A percentile compares a stretch with the other conserved stretches of the same genome.
These are phyloP conservation scores for Venturia nashicola DNA, from an alignment of 2,329 filamentous ascomycete genomes.

Conservation along the genomic window DNA sequence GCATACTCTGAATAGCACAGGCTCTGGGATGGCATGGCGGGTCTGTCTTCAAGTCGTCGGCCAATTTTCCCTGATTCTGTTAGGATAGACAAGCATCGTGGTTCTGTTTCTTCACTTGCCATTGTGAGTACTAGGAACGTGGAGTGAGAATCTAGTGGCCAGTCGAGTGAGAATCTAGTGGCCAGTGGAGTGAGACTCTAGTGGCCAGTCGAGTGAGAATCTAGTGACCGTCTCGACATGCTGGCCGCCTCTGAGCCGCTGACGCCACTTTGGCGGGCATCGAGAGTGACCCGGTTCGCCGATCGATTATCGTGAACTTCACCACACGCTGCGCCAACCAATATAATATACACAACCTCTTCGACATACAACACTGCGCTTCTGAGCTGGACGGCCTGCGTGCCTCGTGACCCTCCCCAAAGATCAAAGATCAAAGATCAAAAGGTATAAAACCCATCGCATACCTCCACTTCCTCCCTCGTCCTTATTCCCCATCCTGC, in stretches of 20 bases:
- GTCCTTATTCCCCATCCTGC: background rate
- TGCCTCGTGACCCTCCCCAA: background rate
- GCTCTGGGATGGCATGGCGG: slow-evolving; percentile 80
- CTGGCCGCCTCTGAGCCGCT: too few species aligned
- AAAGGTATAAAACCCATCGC: background rate
- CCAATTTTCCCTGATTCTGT: slow-evolving; percentile 17
- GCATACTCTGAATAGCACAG: slow-evolving; percentile 77
- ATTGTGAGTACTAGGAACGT: background rate
- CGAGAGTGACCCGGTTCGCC: background rate
- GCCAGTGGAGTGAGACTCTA: too few species aligned
- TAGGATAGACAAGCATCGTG: background rate
- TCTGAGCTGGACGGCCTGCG: background rate
- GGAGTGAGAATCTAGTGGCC: too few species aligned
- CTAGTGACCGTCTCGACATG: too few species aligned
- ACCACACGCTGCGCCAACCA: background rate
- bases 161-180: too few species aligned
- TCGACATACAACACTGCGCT: background rate
- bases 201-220: too few species aligned
- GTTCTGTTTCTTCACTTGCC: background rate
- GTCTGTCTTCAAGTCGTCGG: slow-evolving; percentile 59
- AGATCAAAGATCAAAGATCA: too few species aligned
- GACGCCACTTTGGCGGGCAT: background rate
- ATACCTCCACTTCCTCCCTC: slow-evolving; percentile 12
- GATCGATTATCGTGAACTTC: background rate
- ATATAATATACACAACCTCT: background rate